Evolutionary conservation across 305 asterid genomes (phyloP).

Genomic region (Fraxinus greggii): DNA sequence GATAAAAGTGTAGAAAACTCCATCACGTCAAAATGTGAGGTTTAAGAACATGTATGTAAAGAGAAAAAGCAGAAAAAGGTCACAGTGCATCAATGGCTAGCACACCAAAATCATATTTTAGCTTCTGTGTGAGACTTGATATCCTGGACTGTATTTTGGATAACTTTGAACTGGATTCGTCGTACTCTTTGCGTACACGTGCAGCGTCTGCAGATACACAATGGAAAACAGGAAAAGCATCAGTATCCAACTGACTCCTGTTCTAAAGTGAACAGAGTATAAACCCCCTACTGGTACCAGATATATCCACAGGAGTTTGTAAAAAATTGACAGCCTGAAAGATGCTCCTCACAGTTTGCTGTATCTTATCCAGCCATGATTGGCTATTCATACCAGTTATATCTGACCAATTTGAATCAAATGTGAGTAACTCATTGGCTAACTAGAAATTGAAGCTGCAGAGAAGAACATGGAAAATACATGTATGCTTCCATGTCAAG

Average conservation of each 20-base stretch:
- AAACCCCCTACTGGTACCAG: slow-evolving; percentile 58
- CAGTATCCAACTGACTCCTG: slow-evolving; percentile 24
- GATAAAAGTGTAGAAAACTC: slow-evolving; percentile 21
- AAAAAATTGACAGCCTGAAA: slow-evolving; percentile 70
- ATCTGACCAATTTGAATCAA: slow-evolving; percentile 50
- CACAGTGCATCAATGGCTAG: slow-evolving; percentile 18
- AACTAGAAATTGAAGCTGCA: slow-evolving; percentile 7
- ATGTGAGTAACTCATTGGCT: slow-evolving; percentile 21
- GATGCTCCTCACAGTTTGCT: slow-evolving; percentile 58
- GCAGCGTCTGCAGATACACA: slow-evolving; percentile 68
- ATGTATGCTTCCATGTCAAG: neutral
- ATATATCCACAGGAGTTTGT: slow-evolving; percentile 74
- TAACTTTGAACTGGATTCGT: slow-evolving; percentile 75
- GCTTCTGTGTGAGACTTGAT: slow-evolving; percentile 80
- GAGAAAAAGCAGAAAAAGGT: neutral
- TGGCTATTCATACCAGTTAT: slow-evolving; percentile 46
- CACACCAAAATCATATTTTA: slow-evolving; percentile 86
- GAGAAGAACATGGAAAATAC: neutral
- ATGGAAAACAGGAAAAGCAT: slow-evolving; percentile 19
- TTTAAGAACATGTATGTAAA: neutral
- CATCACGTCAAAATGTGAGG: slow-evolving; percentile 16
- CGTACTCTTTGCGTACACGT: slow-evolving; percentile 77
- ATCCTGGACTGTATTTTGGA: slow-evolving; percentile 87
- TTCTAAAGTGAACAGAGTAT: slow-evolving; percentile 20
- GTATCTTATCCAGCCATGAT: slow-evolving; percentile 91